Base-by-base conservation (phyloP, 2,329 filamentous ascomycete species). In the Phyllachora maydis region DNA sequence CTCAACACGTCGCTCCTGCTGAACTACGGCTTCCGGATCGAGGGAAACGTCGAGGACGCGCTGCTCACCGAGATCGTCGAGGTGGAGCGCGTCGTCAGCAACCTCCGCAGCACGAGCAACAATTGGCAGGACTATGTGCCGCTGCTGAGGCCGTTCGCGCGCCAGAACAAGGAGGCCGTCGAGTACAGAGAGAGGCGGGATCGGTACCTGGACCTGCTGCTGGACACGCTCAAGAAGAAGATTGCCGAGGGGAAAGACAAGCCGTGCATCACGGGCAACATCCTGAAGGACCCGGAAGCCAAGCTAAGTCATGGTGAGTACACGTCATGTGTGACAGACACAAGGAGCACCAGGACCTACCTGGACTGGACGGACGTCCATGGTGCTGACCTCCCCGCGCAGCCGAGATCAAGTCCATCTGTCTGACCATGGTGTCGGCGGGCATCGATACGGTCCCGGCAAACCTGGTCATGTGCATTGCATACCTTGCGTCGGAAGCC, bases 121-220 rank as follows among this genome's bases (percentile, higher is more conserved):
- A 85, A 85, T 41, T 78, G 74, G 66, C 73, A 79, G 37, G 78
- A 88, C 37, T 85, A 85, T 34, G 65, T 88, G n/a, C 76, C 78
- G 0, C 37, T 83, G 4, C 41, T 88, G 29, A 59, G 78, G 14
- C 42, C 81, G 3, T 59, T 65, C 32, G 60, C 68, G 3, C 64
- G 55, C 16, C 59, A 59, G 31, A 79, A 66, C 35, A 53, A 54
- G 3, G 59, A 66, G 23, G 73, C 76, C 0, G 48, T 59, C 6
- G 63, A 69, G 29, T 78, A 70, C 45, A 62, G 75, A 18, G 49
- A 52, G n/a, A 57, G 77, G 11, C 56, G 77, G 24, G 75, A 81
- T 32, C 62, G 57, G 24, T 79, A 51, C 54, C 65, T 52, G 19
- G 66, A 69, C 0, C 71, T 74, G 32, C 45, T 85, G 25, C 72